Percentiles rank a stretch among this genome's conserved stretches.
Evolutionary conservation across 257 asterid genomes (phyloP).

Genomic region (Fraxinus cuspidata): DNA sequence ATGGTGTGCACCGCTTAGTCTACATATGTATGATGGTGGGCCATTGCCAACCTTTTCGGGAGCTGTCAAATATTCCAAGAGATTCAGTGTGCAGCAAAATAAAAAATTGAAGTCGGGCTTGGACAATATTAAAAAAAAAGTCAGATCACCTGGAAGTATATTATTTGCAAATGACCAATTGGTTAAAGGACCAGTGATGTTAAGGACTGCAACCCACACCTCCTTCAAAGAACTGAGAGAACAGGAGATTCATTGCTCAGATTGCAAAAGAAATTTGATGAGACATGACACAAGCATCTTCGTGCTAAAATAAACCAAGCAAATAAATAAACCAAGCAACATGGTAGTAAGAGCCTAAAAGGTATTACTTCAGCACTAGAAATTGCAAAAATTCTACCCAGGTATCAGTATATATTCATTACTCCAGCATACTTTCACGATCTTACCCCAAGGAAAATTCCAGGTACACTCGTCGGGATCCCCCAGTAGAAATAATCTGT

Average conservation of each 20-base stretch:
- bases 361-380: not conserved
- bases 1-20: constrained; percentile 73
- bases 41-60: constrained; percentile 59
- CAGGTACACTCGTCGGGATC: constrained; percentile 69
- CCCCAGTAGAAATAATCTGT: constrained; percentile 38
- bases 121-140: constrained; percentile 19
- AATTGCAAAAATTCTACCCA: not conserved
- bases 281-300: not conserved
- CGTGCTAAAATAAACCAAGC: not conserved
- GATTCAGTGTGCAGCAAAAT: constrained; percentile 32
- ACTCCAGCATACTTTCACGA: constrained; percentile 14
- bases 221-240: constrained; percentile 73
- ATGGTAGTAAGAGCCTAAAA: not conserved
- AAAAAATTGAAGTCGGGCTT: not conserved
- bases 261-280: not conserved
- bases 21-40: constrained; percentile 77
- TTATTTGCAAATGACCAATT: constrained; percentile 88
- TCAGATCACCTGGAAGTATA: constrained; percentile 68
- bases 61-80: constrained; percentile 45
- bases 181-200: constrained; percentile 90
- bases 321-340: not conserved
- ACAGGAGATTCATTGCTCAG: constrained; percentile 15
- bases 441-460: constrained; percentile 80
- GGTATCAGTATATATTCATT: not conserved
- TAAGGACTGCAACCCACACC: constrained; percentile 91